Evolutionary conservation across 352 stramenopile genomes (phyloP).

Genomic region (Phytophthora ohioensis): DNA sequence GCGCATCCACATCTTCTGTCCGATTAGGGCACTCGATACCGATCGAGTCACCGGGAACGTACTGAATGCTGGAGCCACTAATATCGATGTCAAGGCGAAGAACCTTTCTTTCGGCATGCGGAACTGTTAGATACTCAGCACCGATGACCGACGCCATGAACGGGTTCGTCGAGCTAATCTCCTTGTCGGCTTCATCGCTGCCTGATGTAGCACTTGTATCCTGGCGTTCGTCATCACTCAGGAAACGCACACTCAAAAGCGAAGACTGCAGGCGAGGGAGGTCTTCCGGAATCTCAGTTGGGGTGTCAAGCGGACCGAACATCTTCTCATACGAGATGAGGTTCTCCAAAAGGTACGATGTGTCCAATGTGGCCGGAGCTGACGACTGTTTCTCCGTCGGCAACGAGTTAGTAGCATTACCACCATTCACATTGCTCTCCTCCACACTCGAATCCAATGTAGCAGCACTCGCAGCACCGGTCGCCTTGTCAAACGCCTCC

Average conservation of each 20-base stretch:
- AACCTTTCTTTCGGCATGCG: slow-evolving; percentile 63
- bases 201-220: slow-evolving; percentile 3
- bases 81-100: slow-evolving; percentile 63
- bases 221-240: slow-evolving; percentile 34
- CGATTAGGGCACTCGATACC: slow-evolving; percentile 88
- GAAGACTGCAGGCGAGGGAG: slow-evolving; percentile 66
- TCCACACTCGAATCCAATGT: slow-evolving; percentile 39
- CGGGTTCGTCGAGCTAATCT: slow-evolving; percentile 58
- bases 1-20: slow-evolving; percentile 62
- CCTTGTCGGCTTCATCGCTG: slow-evolving; percentile 22
- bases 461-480: slow-evolving; percentile 14
- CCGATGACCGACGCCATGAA: slow-evolving; percentile 54
- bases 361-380: neutral
- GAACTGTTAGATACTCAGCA: slow-evolving; percentile 63
- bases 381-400: neutral
- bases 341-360: slow-evolving; percentile 48
- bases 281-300: slow-evolving; percentile 54
- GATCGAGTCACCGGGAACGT: slow-evolving; percentile 86
- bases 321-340: slow-evolving; percentile 68
- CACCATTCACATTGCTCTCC: slow-evolving; percentile 5
- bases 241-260: slow-evolving; percentile 54
- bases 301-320: slow-evolving; percentile 51
- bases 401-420: neutral
- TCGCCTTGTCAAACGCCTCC: slow-evolving; percentile 54
- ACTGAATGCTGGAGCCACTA: slow-evolving; percentile 59